Evolutionary conservation across 1,139 yeast species (phyloP).

Genomic region (Kodamaea anthophila): DNA sequence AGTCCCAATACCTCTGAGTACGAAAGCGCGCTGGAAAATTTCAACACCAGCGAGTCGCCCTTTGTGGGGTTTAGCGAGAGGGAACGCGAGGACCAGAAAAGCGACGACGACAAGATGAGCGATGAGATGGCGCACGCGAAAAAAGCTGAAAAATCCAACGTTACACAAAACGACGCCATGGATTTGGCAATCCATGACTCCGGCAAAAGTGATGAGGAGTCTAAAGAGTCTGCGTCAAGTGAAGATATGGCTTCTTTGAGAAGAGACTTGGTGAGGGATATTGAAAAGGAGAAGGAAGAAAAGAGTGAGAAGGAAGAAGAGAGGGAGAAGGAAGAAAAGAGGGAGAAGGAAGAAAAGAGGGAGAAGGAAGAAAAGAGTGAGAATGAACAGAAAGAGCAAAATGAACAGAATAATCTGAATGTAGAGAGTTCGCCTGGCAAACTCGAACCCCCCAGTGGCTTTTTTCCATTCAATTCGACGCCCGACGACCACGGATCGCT

Average conservation of each 20-base stretch:
- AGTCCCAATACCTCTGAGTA: conserved; percentile 14
- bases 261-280: conserved; percentile 29
- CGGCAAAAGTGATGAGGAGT: conserved; percentile 6
- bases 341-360: conserved; percentile 32
- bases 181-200: conserved; percentile 19
- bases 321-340: conserved; percentile 7
- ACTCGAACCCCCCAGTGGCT: too few species aligned
- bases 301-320: conserved; percentile 13
- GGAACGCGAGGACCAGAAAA: conserved; percentile 4
- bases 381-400: conserved; percentile 9
- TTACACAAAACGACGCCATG: conserved; percentile 22
- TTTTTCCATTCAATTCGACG: conserved; percentile 48
- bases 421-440: neutral
- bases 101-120: neutral
- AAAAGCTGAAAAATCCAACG: conserved; percentile 13
- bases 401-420: neutral
- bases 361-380: conserved; percentile 2
- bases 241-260: conserved; percentile 29
- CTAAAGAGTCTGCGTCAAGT: too few species aligned
- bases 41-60: conserved; percentile 13
- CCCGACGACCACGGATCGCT: conserved; percentile 55
- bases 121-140: neutral
- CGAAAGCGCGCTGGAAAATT: conserved; percentile 29
- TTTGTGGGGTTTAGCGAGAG: conserved; percentile 13
- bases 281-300: conserved; percentile 16